Conservation (phyloP, 140 eudicot genomes). For the Oenanthe javanica region DNA sequence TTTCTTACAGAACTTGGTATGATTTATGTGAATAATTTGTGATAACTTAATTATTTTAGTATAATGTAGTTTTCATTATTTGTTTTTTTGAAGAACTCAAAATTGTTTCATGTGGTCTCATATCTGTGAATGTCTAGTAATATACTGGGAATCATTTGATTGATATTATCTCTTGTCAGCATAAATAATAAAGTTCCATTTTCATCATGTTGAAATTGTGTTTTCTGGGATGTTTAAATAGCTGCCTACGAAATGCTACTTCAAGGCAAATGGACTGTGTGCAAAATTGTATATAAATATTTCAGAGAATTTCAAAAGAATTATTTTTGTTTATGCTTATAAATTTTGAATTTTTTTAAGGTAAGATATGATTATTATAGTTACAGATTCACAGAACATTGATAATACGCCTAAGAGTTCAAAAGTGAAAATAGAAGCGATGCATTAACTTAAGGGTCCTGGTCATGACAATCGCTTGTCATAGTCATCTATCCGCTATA, state of each 20-base stretch:
- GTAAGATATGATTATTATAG: not conserved
- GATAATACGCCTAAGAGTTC: not conserved
- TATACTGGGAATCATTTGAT: not conserved
- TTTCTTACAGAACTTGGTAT: conserved; percentile 58
- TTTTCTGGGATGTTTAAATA: not conserved
- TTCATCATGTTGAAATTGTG: not conserved
- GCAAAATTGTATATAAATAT: not conserved
- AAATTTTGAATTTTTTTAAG: not conserved
- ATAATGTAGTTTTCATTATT: not conserved
- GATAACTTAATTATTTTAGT: not conserved
- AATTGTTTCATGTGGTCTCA: too few relatives aligned
- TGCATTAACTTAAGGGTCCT: not conserved
- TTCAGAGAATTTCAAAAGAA: not conserved
- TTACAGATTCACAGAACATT: not conserved
- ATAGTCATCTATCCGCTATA: too few relatives aligned
- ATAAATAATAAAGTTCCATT: not conserved
- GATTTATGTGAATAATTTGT: conserved; percentile 2
- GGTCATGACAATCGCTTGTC: too few relatives aligned
- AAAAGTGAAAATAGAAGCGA: not conserved
- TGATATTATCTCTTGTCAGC: not conserved
- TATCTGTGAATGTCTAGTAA: not conserved
- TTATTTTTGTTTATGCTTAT: not conserved
- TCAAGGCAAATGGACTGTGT: not conserved
- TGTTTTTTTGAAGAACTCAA: not conserved
- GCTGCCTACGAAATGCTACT: not conserved